Conservation (phyloP, 306 rosid species). For the Castanea mollissima region DNA sequence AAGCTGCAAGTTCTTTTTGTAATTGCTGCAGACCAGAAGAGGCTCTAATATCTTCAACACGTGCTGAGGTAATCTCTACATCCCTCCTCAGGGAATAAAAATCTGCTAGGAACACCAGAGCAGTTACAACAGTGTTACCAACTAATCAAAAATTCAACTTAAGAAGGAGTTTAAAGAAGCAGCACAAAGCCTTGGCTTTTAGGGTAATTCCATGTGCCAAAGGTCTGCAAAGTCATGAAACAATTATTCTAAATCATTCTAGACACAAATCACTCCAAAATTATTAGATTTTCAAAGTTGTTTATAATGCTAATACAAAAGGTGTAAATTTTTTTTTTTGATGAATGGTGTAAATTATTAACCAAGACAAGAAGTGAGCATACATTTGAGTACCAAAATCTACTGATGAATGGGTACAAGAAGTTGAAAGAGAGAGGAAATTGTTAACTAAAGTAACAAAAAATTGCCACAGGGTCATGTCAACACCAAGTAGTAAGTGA, state of each 20-base stretch:
- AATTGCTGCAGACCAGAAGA: constrained; percentile 62
- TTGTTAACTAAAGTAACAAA: background rate
- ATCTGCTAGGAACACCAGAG: constrained; percentile 47
- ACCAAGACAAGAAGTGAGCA: background rate
- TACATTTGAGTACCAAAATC: background rate
- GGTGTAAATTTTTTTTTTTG: background rate
- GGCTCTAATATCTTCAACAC: constrained; percentile 70
- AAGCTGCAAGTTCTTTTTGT: constrained; percentile 58
- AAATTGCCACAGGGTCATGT: background rate
- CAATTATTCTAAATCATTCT: background rate
- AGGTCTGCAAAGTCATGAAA: background rate
- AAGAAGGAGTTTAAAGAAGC: background rate
- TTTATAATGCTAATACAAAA: background rate
- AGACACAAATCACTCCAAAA: background rate
- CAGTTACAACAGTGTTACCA: constrained; percentile 1
- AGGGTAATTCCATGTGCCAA: background rate
- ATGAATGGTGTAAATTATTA: background rate
- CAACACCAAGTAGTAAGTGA: background rate
- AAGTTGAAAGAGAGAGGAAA: background rate
- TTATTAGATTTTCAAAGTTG: background rate
- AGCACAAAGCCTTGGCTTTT: background rate
- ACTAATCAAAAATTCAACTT: constrained; percentile 15
- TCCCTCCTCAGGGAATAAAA: constrained; percentile 76
- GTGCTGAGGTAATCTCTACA: constrained; percentile 61
- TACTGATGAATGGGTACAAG: background rate